Evolutionary conservation across 2,329 filamentous ascomycete species (phyloP).

Genomic region (Arthrobotrys musiformis): DNA sequence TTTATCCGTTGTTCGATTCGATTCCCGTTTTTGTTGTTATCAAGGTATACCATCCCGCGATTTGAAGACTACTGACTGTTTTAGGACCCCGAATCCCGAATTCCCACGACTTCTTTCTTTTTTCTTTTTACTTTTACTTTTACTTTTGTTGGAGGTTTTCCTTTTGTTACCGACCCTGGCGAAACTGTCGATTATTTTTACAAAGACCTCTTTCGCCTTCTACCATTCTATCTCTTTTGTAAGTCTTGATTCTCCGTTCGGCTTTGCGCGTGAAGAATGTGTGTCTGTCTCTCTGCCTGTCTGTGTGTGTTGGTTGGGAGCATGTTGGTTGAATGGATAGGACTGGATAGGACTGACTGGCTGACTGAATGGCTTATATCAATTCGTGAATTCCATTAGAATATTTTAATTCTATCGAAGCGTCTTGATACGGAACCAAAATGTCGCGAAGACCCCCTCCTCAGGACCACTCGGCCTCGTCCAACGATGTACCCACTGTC

Average conservation of each 20-base stretch:
- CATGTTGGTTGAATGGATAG: neutral
- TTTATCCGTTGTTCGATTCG: slow-evolving; percentile 17
- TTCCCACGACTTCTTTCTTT: neutral
- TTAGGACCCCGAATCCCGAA: slow-evolving; percentile 32
- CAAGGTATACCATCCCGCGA: slow-evolving; percentile 40
- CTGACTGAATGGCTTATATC: neutral
- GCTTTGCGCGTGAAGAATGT: slow-evolving; percentile 43
- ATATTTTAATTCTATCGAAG: slow-evolving; percentile 6
- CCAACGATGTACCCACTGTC: slow-evolving; percentile 39
- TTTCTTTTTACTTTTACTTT: neutral
- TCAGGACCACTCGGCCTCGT: slow-evolving; percentile 46
- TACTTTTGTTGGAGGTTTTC: neutral
- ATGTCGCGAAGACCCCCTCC: slow-evolving; percentile 49
- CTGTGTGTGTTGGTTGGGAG: slow-evolving; percentile 17
- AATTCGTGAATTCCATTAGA: slow-evolving; percentile 1
- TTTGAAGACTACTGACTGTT: slow-evolving; percentile 46
- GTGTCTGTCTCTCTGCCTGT: slow-evolving; percentile 8
- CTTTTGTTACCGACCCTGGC: slow-evolving; percentile 9
- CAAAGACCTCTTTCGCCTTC: slow-evolving; percentile 44
- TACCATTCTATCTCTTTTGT: slow-evolving; percentile 27
- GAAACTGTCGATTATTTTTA: slow-evolving; percentile 53
- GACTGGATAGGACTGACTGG: too few species aligned
- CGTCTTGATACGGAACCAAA: neutral
- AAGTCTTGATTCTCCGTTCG: neutral
- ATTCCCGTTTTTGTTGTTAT: slow-evolving; percentile 12